Conservation (phyloP, 1,139 yeast genomes). For the Zygotorulaspora mrakii region DNA sequence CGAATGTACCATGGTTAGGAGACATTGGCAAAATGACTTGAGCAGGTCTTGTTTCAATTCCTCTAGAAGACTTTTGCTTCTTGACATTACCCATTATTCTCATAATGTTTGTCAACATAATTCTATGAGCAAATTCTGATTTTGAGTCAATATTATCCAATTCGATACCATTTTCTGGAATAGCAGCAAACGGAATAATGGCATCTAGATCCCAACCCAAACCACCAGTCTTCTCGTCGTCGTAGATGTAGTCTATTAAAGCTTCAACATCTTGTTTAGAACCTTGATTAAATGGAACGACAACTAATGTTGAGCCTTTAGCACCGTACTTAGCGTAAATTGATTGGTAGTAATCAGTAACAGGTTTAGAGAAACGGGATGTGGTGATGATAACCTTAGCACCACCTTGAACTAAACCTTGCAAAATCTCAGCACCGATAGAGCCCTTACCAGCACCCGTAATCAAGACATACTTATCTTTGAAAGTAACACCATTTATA, state of each 20-base stretch:
- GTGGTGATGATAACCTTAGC: conserved; percentile 96
- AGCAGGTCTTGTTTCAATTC: conserved; percentile 94
- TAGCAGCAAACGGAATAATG: conserved; percentile 95
- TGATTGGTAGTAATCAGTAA: conserved; percentile 92
- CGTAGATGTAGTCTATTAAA: conserved; percentile 79
- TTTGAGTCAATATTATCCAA: conserved; percentile 87
- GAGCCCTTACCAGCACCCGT: conserved; percentile 99
- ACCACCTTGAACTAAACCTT: conserved; percentile 95
- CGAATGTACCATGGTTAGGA: conserved; percentile 98
- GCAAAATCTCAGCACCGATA: conserved; percentile 94
- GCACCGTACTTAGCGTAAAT: conserved; percentile 92
- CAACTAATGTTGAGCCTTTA: conserved; percentile 83
- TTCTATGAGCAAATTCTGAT: conserved; percentile 96
- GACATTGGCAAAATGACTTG: conserved; percentile 94
- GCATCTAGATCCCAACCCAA: conserved; percentile 98
- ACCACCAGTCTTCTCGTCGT: conserved; percentile 78
- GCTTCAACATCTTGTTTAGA: conserved; percentile 90
- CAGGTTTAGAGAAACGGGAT: conserved; percentile 89
- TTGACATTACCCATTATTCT: conserved; percentile 90
- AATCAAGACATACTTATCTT: conserved; percentile 81
- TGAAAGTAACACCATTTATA: conserved; percentile 84
- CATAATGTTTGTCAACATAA: conserved; percentile 92
- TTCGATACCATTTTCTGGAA: conserved; percentile 97
- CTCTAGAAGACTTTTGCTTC: conserved; percentile 66
- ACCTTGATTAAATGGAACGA: conserved; percentile 98